A percentile compares a stretch with the other conserved stretches of the same genome.
phyloP scores from a whole-genome alignment of 805 yeast species.

The Zygosaccharomyces bisporus region DNA sequence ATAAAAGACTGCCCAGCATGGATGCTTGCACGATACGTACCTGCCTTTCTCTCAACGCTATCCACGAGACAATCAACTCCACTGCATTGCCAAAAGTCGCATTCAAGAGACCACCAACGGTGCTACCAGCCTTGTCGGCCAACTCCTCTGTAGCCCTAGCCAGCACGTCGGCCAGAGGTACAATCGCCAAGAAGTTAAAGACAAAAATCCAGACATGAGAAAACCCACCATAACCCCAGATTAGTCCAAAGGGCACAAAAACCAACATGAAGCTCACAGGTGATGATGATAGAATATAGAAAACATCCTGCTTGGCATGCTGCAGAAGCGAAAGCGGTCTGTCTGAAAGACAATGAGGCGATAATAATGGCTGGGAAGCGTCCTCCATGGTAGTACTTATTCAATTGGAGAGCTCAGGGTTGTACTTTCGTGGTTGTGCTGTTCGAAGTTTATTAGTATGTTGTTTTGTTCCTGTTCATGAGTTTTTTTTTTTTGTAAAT shows the following conservation, averaged over 20 bases:
- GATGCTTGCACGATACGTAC: slow-evolving; percentile 94
- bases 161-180: slow-evolving; percentile 85
- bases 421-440: not conserved
- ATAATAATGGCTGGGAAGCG: slow-evolving; percentile 13
- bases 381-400: slow-evolving; percentile 6
- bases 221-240: slow-evolving; percentile 61
- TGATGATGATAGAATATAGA: slow-evolving; percentile 46
- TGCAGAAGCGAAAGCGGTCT: slow-evolving; percentile 14
- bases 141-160: slow-evolving; percentile 94
- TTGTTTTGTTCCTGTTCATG: not conserved
- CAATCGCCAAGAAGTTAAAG: slow-evolving; percentile 82
- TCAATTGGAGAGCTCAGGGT: not conserved
- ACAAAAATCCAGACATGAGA: slow-evolving; percentile 55
- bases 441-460: not conserved
- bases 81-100: slow-evolving; percentile 99
- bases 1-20: slow-evolving; percentile 90
- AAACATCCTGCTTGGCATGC: slow-evolving; percentile 24
- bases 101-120: slow-evolving; percentile 88
- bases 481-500: not conserved
- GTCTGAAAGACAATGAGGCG: slow-evolving; percentile 4
- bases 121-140: slow-evolving; percentile 82
- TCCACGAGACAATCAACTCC: slow-evolving; percentile 88
- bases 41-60: slow-evolving; percentile 82
- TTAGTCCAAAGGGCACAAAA: slow-evolving; percentile 84
- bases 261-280: slow-evolving; percentile 73